Conservation (phyloP, 176 grass and related monocot genomes). For the Thalia dealbata region DNA sequence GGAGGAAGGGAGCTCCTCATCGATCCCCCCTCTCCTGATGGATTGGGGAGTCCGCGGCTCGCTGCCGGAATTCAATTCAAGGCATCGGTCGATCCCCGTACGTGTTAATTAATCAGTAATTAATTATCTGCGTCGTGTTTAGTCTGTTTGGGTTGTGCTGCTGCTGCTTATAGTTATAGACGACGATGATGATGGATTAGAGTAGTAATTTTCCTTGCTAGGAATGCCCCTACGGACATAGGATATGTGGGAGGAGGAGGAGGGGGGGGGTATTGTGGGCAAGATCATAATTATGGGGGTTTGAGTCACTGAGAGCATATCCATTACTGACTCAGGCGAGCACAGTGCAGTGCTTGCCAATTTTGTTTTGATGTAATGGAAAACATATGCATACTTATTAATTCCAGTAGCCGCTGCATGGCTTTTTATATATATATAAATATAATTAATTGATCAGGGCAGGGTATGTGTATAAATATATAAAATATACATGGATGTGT, state of each 20-base stretch:
- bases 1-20: conserved; percentile 95
- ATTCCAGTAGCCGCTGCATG: neutral
- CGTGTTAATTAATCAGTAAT: neutral
- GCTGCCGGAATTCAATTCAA: neutral
- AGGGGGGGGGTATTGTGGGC: neutral
- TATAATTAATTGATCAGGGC: neutral
- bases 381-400: neutral
- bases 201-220: neutral
- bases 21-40: conserved; percentile 12
- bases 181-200: too few species aligned
- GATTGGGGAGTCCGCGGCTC: neutral
- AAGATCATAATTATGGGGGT: neutral
- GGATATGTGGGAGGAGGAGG: too few species aligned
- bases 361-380: conserved; percentile 20
- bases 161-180: neutral
- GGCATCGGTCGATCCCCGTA: too few species aligned
- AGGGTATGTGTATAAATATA: neutral
- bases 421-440: neutral
- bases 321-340: conserved; percentile 10
- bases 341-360: conserved; percentile 8
- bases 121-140: neutral
- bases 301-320: neutral
- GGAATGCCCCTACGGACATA: neutral
- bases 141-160: neutral
- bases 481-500: neutral